Evolutionary conservation across 139 green algal species (phyloP), one percentile per base, ranked within the genome.

Genomic region (Ulvella scutata): DNA sequence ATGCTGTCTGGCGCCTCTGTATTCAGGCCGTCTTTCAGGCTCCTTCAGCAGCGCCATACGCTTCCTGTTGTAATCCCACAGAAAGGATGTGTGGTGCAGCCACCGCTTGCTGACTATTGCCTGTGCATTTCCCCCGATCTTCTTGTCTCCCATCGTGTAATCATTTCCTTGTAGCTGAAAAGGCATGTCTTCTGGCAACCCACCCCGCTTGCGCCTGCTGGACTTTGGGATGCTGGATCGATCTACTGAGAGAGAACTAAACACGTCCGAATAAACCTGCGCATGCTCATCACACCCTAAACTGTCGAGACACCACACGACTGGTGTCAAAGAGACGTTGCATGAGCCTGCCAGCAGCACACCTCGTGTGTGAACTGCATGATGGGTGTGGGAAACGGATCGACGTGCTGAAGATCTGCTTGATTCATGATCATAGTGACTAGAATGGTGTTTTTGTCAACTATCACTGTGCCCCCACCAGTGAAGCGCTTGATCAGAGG

Each of bases 111-210:
- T 91, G 2, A 89, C 94, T 77, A 99, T 98, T 72, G 90, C 89
- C 83, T 99, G 95, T 3, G 95, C 95, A 76, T 99, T 99, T 76
- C 95, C 95, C 1, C 94, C 95, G 85, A 98, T 94, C 84, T 99
- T 99, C 10, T 34, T 77, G 7, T 93, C 73, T 0, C 84, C 91
- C 74, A 98, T 87, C 4, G 86, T 83, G 74, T 97, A 99, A 73
- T 98, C 91, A 92, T 80, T 77, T 21, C 36, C 44, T 17, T 51
- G 28, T 37, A 36, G n/a, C 80, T 73, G 2, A 10, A 43, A 43
- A 59, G 9, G 37, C 2, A 35, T 76, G 10, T 76, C 9, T 21
- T 76, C 37, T 28, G 36, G 28, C 33, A 21, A 6, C 74, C 43
- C 60, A 62, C 21, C 21, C n/a, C n/a, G 73, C 6, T 39, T 26